Base-by-base conservation (phyloP, 2,329 filamentous ascomycete species). In the Sordariomycetes sp. region DNA sequence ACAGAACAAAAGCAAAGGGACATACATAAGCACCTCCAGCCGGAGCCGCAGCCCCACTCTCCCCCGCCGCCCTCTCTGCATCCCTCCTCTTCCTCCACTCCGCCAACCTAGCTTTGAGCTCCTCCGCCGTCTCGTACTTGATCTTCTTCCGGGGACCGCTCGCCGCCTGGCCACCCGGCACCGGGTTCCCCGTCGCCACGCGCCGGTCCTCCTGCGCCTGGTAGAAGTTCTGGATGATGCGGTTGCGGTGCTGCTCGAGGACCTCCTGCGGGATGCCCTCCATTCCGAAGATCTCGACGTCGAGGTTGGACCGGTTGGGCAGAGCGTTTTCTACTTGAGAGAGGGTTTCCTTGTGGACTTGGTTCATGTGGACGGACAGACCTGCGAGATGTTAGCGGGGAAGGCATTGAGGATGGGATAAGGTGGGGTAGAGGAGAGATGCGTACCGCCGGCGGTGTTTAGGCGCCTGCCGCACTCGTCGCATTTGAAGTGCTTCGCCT, bases 401-500 rank as follows among this genome's bases (percentile, higher is more conserved):
- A 12, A 20, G n/a, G 12, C 5, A 5, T 22, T 22, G 20, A 22
- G 2, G 28, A 48, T 13, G 6, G 3, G 6, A 52, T 3, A 22
- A 48, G 15, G 15, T 7, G 13, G 53, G 1, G 12, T 6, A 45
- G 22, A 32, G 53, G 51, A 35, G 22, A 52, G n/a, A n/a, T 52
- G 51, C 81, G 67, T 72, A 95, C 90, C 94, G 80, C 94, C 94
- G 50, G 91, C 91, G 1, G 94, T 99, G 68, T 96, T 96, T 58
- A 99, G 74, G 63, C 91, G 81, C 62, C 94, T 84, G 56, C 85
- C 85, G 70, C 94, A 99, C 74, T 86, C 78, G 65, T 96, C 89
- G 74, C 94, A 99, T 72, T 96, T 96, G 79, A 96, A 97, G 72
- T 99, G 94, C 73, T 97, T 97, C n/a, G 92, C 91, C 70, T 96